Evolutionary conservation across 2,329 filamentous ascomycete genomes (phyloP).

Genomic region (Penicillium sp.): DNA sequence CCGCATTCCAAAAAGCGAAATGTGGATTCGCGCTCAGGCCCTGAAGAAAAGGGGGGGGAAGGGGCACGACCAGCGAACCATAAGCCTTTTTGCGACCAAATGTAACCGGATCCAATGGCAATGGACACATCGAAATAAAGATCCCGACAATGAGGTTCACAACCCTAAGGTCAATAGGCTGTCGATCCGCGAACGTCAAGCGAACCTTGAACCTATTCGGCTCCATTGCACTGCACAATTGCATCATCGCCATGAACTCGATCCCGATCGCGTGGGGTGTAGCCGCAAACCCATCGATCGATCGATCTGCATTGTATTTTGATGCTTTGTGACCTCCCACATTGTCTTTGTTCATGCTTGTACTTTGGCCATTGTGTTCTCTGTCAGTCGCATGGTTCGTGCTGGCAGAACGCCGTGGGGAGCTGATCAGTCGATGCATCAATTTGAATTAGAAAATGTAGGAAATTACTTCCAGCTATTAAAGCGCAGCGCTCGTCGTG

Average conservation of each 20-base stretch:
- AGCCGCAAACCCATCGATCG: conserved; percentile 17
- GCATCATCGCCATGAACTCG: conserved; percentile 15
- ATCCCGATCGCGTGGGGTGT: conserved; percentile 17
- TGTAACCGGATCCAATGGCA: neutral
- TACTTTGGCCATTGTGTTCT: neutral
- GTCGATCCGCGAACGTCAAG: conserved; percentile 17
- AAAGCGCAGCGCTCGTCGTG: conserved; percentile 5
- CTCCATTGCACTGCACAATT: conserved; percentile 14
- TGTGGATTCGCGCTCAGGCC: neutral
- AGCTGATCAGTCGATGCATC: conserved; percentile 24
- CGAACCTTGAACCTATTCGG: conserved; percentile 5
- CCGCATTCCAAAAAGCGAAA: neutral
- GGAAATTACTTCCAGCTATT: conserved; percentile 7
- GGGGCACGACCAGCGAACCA: neutral
- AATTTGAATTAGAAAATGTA: conserved; percentile 1
- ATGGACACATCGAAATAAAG: conserved; percentile 2
- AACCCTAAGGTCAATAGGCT: conserved; percentile 20
- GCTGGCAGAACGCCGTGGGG: neutral
- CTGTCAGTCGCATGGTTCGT: conserved; percentile 3
- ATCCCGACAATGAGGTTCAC: neutral
- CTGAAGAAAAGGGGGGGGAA: neutral
- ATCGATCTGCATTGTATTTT: conserved; percentile 9
- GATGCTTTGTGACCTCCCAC: conserved; percentile 17
- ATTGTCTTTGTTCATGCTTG: conserved; percentile 4
- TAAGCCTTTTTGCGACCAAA: conserved; percentile 7